These are phyloP conservation scores for Tuber borchii DNA, from an alignment of 495 filamentous ascomycete genomes.

Conservation along the genomic window DNA sequence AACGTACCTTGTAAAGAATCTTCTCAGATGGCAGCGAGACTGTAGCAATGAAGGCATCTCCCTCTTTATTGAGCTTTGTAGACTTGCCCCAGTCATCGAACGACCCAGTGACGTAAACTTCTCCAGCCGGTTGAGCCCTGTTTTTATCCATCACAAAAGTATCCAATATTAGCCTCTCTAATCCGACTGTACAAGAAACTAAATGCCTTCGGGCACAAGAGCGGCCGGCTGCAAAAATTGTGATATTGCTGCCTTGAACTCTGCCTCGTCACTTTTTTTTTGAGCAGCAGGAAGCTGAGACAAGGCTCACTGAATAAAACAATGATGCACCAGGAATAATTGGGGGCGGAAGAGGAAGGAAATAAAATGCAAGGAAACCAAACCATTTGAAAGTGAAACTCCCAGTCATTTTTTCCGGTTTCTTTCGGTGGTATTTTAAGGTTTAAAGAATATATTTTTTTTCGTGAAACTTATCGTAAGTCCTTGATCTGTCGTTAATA, in stretches of 20 bases:
- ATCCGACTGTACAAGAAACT: constrained; percentile 14
- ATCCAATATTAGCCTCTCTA: constrained; percentile 23
- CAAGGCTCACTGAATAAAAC: neutral
- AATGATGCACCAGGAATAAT: neutral
- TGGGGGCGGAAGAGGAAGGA: neutral
- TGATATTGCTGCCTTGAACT: neutral
- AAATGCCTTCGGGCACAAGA: constrained; percentile 11
- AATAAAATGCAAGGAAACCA: constrained; percentile 14
- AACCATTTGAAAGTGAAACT: constrained; percentile 41
- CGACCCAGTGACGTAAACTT: constrained; percentile 92
- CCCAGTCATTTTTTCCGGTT: constrained; percentile 29
- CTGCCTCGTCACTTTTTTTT: neutral
- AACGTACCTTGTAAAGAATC: constrained; percentile 61
- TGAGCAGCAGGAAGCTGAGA: neutral
- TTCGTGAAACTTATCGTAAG: neutral
- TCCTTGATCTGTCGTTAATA: constrained; percentile 3
- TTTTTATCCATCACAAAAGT: constrained; percentile 14
- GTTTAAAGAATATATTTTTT: neutral
- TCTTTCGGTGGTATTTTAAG: constrained; percentile 9
- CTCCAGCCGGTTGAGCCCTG: constrained; percentile 43
- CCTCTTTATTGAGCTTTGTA: constrained; percentile 69
- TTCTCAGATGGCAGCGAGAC: constrained; percentile 67
- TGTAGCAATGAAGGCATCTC: constrained; percentile 63
- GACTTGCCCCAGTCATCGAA: constrained; percentile 92
- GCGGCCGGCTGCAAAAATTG: neutral